Conservation (phyloP, 345 rosid species). For the Jatropha curcas region DNA sequence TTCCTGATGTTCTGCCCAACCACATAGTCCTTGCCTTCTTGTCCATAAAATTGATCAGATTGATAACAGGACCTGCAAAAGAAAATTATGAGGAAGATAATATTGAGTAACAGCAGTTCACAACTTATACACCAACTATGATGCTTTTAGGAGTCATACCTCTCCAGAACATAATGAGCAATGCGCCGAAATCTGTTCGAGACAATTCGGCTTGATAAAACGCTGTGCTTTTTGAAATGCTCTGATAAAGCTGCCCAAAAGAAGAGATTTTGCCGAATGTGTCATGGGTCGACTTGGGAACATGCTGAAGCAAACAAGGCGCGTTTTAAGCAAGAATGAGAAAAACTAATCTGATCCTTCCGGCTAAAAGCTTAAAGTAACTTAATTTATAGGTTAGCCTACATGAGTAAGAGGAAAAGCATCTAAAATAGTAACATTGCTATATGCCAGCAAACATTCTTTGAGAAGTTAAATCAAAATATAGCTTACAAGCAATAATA, state of each 20-base stretch:
- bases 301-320: conserved; percentile 67
- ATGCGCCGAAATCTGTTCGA: conserved; percentile 89
- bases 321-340: conserved; percentile 17
- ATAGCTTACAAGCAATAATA: conserved; percentile 2
- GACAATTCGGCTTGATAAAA: conserved; percentile 91
- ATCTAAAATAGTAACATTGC: neutral
- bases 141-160: conserved; percentile 33
- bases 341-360: conserved; percentile 13
- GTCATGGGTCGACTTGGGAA: conserved; percentile 98
- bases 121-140: neutral
- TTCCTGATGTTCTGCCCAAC: conserved; percentile 98
- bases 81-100: neutral
- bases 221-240: conserved; percentile 84
- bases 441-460: neutral
- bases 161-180: conserved; percentile 97
- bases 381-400: neutral
- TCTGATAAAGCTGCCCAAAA: conserved; percentile 97
- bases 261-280: conserved; percentile 90
- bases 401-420: neutral
- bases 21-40: conserved; percentile 97
- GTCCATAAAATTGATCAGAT: conserved; percentile 92
- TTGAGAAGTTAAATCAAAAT: neutral
- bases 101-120: conserved; percentile 2
- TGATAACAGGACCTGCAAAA: conserved; percentile 82
- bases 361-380: conserved; percentile 7